phyloP scores from a whole-genome alignment of 75 land plant genomes.

The Selaginella moellendorffii region DNA sequence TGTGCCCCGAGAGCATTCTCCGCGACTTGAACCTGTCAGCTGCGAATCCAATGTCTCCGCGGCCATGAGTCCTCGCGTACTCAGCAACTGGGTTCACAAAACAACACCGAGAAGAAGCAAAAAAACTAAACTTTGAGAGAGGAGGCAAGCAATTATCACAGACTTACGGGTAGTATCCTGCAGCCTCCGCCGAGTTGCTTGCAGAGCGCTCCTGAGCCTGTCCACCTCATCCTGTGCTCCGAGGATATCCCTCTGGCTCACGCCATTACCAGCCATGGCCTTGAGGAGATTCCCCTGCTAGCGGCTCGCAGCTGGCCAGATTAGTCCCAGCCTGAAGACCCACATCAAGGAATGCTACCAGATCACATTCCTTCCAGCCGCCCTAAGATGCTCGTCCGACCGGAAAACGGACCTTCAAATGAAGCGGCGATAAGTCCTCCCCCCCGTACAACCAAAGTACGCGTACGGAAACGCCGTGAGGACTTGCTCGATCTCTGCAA shows the following conservation, averaged over 20 bases:
- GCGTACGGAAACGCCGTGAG: too few species aligned
- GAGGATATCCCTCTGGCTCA: neutral
- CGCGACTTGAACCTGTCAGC: slow-evolving; percentile 14
- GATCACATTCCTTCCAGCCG: too few species aligned
- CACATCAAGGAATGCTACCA: too few species aligned
- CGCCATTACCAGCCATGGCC: neutral
- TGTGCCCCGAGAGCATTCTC: slow-evolving; percentile 19
- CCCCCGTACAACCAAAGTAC: too few species aligned
- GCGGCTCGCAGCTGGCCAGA: too few species aligned
- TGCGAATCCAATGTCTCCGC: slow-evolving; percentile 1
- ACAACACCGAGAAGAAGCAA: neutral
- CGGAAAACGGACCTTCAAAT: too few species aligned
- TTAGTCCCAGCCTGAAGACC: too few species aligned
- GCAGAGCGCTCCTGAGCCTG: neutral
- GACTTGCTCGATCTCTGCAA: too few species aligned
- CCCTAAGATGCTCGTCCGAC: too few species aligned
- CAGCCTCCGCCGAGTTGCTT: neutral
- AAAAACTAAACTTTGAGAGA: too few species aligned
- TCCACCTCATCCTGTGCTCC: neutral
- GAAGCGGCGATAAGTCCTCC: too few species aligned
- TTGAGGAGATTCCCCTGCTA: neutral
- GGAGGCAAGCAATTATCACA: too few species aligned
- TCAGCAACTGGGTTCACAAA: slow-evolving; percentile 10
- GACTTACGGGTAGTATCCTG: neutral
- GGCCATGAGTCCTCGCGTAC: slow-evolving; percentile 13